A percentile compares a stretch with the other conserved stretches of the same genome.
Evolutionary conservation across 495 filamentous ascomycete species (phyloP).

Genomic region (Pyrenopolyporus hunteri): DNA sequence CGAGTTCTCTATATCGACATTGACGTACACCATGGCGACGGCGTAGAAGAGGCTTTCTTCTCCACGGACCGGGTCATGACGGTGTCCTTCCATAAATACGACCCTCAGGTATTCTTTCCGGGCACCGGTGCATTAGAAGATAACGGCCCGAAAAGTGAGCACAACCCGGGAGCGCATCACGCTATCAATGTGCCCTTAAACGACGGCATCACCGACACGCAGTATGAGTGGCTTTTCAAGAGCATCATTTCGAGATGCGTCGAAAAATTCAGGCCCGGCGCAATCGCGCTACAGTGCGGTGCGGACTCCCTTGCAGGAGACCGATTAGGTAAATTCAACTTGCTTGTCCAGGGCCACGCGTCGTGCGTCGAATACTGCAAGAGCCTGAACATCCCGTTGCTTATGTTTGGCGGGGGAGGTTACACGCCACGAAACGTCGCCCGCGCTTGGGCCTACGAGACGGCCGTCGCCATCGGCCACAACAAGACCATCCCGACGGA

Average conservation of each 20-base stretch:
- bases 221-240: constrained; percentile 85
- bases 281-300: constrained; percentile 95
- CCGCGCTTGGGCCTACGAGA: constrained; percentile 95
- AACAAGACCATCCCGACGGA: constrained; percentile 71
- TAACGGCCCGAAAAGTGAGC: constrained; percentile 82
- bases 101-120: constrained; percentile 86
- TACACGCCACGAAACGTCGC: constrained; percentile 99
- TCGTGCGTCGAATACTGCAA: constrained; percentile 90
- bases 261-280: constrained; percentile 76
- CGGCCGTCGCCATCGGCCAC: constrained; percentile 82
- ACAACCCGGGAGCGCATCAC: constrained; percentile 90
- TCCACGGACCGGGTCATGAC: constrained; percentile 96
- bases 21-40: constrained; percentile 97
- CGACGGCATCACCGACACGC: constrained; percentile 93
- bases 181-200: constrained; percentile 94
- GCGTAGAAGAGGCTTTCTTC: constrained; percentile 96
- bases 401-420: constrained; percentile 92
- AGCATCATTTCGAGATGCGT: constrained; percentile 77
- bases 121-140: constrained; percentile 93
- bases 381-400: constrained; percentile 72
- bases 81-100: constrained; percentile 96
- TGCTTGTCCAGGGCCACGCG: constrained; percentile 92
- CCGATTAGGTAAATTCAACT: constrained; percentile 91
- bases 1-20: constrained; percentile 98
- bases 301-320: constrained; percentile 95